Percentiles rank a stretch among this genome's conserved stretches.
Conservation (phyloP, 345 rosid genomes). For the Mercurialis annua region DNA sequence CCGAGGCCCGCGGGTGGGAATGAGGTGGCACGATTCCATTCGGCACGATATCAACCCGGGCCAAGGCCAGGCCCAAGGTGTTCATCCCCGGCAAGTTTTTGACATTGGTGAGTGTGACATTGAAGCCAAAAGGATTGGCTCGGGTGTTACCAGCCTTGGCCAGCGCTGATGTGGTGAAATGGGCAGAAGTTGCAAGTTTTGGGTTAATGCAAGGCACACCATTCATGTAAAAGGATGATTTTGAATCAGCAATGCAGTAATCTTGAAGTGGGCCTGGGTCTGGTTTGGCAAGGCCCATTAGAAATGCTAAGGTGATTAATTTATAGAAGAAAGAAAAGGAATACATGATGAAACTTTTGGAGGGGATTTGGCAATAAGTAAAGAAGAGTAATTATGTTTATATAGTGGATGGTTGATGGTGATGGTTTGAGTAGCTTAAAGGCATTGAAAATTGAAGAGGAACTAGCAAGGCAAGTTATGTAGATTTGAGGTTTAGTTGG, state of each 20-base stretch:
- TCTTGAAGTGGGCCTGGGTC: slow-evolving; percentile 80
- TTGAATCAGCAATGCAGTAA: slow-evolving; percentile 57
- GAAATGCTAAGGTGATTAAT: slow-evolving; percentile 27
- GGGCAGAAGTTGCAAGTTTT: slow-evolving; percentile 22
- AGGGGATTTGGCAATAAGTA: slow-evolving; percentile 13
- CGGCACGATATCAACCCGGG: slow-evolving; percentile 41
- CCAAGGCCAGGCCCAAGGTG: slow-evolving; percentile 75
- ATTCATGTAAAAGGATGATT: slow-evolving; percentile 33
- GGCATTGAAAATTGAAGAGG: slow-evolving; percentile 42
- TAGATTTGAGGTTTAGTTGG: background rate
- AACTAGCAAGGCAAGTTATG: slow-evolving; percentile 45
- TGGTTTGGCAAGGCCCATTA: slow-evolving; percentile 36
- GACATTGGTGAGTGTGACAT: slow-evolving; percentile 46
- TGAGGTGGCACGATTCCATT: slow-evolving; percentile 56
- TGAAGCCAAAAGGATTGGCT: slow-evolving; percentile 47
- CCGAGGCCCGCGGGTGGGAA: slow-evolving; percentile 73
- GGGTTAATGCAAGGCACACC: slow-evolving; percentile 65
- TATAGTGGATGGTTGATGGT: slow-evolving; percentile 28
- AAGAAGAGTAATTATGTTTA: slow-evolving; percentile 7
- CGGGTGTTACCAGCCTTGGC: slow-evolving; percentile 43
- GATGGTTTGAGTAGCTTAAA: slow-evolving; percentile 57
- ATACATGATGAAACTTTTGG: slow-evolving; percentile 15
- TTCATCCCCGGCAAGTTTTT: slow-evolving; percentile 63
- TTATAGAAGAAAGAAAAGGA: slow-evolving; percentile 14
- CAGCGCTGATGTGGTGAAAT: slow-evolving; percentile 60